These are phyloP conservation scores for Aspergillus viridinutans DNA, from an alignment of 2,329 filamentous ascomycete species.

Conservation along the genomic window DNA sequence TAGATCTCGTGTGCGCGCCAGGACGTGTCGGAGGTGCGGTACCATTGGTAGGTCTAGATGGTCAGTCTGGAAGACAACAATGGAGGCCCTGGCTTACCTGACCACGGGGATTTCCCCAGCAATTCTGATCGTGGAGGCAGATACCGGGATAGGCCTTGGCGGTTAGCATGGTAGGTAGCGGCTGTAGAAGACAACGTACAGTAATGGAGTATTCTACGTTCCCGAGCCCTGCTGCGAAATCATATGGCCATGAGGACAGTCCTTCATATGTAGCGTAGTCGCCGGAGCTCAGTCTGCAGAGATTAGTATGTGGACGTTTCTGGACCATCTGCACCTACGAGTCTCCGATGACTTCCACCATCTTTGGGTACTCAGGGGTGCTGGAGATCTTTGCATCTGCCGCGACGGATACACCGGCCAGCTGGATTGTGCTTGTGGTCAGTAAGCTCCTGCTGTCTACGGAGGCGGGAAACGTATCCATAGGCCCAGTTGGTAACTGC, in stretches of 20 bases:
- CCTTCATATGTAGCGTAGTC: slow-evolving; percentile 57
- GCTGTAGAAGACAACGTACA: slow-evolving; percentile 7
- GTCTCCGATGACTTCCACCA: slow-evolving; percentile 44
- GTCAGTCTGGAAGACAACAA: not conserved
- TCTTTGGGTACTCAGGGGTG: slow-evolving; percentile 29
- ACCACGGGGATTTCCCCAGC: slow-evolving; percentile 51
- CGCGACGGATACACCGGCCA: slow-evolving; percentile 49
- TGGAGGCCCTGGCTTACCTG: slow-evolving; percentile 24
- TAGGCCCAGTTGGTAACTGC: slow-evolving; percentile 58
- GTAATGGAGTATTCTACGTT: slow-evolving; percentile 56
- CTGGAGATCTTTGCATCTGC: slow-evolving; percentile 44
- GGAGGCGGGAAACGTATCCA: slow-evolving; percentile 33
- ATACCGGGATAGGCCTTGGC: slow-evolving; percentile 51
- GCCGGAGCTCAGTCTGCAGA: slow-evolving; percentile 49
- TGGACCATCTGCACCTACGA: slow-evolving; percentile 18
- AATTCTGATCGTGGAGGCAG: slow-evolving; percentile 52
- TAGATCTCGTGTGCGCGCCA: slow-evolving; percentile 43
- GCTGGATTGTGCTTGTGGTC: slow-evolving; percentile 43
- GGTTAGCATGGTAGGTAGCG: not conserved
- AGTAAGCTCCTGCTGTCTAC: slow-evolving; percentile 2
- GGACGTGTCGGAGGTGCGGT: slow-evolving; percentile 52
- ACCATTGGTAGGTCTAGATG: slow-evolving; percentile 51
- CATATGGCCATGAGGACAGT: slow-evolving; percentile 53
- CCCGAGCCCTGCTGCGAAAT: slow-evolving; percentile 53
- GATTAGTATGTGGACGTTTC: slow-evolving; percentile 42